Conservation (phyloP, 768 basidiomycete species). For the Boletus edulis region DNA sequence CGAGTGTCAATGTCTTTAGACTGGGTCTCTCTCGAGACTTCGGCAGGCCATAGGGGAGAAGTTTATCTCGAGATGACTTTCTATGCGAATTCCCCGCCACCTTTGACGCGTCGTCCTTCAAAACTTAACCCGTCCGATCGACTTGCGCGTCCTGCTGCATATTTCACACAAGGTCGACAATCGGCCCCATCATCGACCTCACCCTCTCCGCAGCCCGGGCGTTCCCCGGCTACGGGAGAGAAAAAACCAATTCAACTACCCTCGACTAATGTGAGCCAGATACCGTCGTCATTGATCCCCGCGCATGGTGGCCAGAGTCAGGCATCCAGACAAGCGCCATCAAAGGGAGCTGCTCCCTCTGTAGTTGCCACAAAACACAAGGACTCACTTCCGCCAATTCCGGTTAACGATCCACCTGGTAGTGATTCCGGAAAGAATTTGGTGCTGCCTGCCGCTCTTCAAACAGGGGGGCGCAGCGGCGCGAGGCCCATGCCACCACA, state of each 20-base stretch:
- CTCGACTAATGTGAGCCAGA: background rate
- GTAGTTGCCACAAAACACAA: conserved; percentile 12
- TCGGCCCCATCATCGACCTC: conserved; percentile 11
- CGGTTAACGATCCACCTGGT: conserved; percentile 28
- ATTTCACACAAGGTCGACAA: conserved; percentile 21
- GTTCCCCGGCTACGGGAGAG: conserved; percentile 8
- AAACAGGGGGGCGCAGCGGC: conserved; percentile 33
- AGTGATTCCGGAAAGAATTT: conserved; percentile 18
- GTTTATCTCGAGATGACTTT: conserved; percentile 93
- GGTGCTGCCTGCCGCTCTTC: conserved; percentile 41
- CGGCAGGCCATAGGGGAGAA: conserved; percentile 74
- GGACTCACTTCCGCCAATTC: conserved; percentile 41
- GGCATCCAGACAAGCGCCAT: conserved; percentile 5
- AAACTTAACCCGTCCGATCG: conserved; percentile 53
- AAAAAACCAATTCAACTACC: conserved; percentile 8
- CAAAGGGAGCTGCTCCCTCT: conserved; percentile 6
- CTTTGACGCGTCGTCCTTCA: conserved; percentile 50
- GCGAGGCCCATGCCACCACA: conserved; percentile 18
- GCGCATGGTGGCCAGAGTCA: conserved; percentile 10
- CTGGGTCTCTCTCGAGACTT: conserved; percentile 61
- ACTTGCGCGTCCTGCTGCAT: conserved; percentile 41
- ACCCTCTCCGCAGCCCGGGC: conserved; percentile 14
- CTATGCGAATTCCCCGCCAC: conserved; percentile 68
- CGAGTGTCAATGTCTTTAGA: conserved; percentile 39
- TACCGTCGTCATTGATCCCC: conserved; percentile 26